Evolutionary conservation across 257 asterid species (phyloP).

Genomic region (Lycium barbarum): DNA sequence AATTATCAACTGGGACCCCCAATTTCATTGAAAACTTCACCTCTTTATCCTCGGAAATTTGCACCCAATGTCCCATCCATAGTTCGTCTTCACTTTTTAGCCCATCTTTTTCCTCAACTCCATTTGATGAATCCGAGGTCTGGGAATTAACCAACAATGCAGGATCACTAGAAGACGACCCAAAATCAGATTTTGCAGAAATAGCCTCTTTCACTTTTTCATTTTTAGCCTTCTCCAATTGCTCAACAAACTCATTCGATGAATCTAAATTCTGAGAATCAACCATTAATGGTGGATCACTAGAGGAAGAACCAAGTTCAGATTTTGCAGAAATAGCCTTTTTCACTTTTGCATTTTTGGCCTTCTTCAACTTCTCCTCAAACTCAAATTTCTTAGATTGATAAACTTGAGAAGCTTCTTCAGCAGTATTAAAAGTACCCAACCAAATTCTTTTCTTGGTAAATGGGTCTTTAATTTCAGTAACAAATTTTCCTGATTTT

Average conservation of each 20-base stretch:
- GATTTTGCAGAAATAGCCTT: not conserved
- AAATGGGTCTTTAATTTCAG: not conserved
- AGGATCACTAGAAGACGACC: not conserved
- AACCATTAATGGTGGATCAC: not conserved
- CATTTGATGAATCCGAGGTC: not conserved
- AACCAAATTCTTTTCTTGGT: not conserved
- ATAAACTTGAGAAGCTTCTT: not conserved
- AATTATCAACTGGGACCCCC: conserved; percentile 30
- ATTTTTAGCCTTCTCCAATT: not conserved
- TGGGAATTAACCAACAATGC: not conserved
- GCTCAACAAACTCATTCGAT: not conserved
- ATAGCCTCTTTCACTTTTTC: not conserved
- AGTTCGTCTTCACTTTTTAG: not conserved
- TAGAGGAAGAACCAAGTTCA: not conserved
- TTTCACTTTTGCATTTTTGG: not conserved
- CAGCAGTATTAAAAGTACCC: conserved; percentile 24
- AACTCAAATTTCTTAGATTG: conserved; percentile 12
- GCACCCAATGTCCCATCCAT: not conserved
- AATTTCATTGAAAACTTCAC: conserved; percentile 9
- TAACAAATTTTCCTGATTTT: not conserved
- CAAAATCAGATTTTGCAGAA: conserved; percentile 14
- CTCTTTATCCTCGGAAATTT: not conserved
- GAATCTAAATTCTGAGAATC: not conserved
- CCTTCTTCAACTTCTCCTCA: no score
- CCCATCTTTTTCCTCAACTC: not conserved